A percentile compares a stretch with the other conserved stretches of the same genome.
Conservation (phyloP, 176 grass and related monocot species). For the Elaeis guineensis region DNA sequence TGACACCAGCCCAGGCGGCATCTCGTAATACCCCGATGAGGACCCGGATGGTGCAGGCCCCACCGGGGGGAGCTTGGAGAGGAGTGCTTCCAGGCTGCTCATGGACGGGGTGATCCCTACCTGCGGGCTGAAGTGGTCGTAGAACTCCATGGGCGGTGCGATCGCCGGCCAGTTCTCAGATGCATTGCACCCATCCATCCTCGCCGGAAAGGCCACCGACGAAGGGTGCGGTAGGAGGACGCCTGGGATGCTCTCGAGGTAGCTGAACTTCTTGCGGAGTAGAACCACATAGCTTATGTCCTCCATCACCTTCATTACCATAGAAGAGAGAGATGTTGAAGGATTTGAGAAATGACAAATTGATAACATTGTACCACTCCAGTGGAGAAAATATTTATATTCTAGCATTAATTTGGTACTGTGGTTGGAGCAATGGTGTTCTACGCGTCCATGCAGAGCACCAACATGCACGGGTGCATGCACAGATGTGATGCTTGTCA, state of each 20-base stretch:
- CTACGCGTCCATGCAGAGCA: no score
- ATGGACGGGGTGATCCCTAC: conserved; percentile 84
- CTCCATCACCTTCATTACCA: conserved; percentile 42
- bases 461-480: no score
- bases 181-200: conserved; percentile 6
- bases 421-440: no score
- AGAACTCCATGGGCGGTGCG: conserved; percentile 43
- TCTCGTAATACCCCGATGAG: conserved; percentile 4
- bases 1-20: background rate
- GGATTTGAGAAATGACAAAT: no score
- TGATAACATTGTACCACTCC: no score
- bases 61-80: conserved; percentile 91
- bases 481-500: no score
- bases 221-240: conserved; percentile 96
- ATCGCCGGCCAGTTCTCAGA: background rate
- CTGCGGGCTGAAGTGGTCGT: conserved; percentile 39
- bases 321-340: no score
- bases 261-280: conserved; percentile 83
- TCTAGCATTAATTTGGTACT: no score
- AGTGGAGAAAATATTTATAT: no score
- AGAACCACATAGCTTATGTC: conserved; percentile 79
- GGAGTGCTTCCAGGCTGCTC: conserved; percentile 96
- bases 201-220: conserved; percentile 39
- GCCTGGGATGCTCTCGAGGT: conserved; percentile 93
- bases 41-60: conserved; percentile 18